Conservation (phyloP, 257 asterid species). For the Lycium ferocissimum region DNA sequence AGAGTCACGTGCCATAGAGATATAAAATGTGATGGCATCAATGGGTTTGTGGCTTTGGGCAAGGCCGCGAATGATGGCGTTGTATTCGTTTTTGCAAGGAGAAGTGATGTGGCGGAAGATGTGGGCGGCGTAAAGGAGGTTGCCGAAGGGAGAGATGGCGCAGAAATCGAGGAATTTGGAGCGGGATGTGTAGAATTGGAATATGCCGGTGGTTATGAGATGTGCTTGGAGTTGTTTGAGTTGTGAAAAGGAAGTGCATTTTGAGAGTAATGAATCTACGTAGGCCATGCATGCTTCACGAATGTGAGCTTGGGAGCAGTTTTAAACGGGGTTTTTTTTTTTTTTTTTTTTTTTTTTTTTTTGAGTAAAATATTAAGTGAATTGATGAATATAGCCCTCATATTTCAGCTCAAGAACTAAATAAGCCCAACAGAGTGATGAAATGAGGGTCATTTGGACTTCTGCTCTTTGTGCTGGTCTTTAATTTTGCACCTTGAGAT, state of each 20-base stretch:
- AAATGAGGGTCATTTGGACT: too few relatives aligned
- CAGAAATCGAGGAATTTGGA: slow-evolving; percentile 72
- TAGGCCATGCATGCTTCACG: slow-evolving; percentile 67
- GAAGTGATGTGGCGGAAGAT: slow-evolving; percentile 58
- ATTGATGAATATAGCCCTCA: too few relatives aligned
- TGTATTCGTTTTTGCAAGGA: slow-evolving; percentile 86
- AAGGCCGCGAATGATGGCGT: slow-evolving; percentile 93
- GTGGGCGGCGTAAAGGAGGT: slow-evolving; percentile 64
- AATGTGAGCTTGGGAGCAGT: not conserved
- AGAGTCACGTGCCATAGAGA: slow-evolving; percentile 68
- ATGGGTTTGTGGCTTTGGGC: slow-evolving; percentile 74
- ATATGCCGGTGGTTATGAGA: slow-evolving; percentile 69
- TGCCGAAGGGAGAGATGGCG: slow-evolving; percentile 58
- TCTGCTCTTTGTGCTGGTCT: too few relatives aligned
- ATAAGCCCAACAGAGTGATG: too few relatives aligned
- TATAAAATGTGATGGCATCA: slow-evolving; percentile 60
- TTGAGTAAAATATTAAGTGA: too few relatives aligned
- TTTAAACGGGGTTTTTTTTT: not conserved
- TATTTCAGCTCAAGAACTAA: too few relatives aligned
- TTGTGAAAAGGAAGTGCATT: slow-evolving; percentile 56
- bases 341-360: too few relatives aligned
- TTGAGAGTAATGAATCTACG: slow-evolving; percentile 57
- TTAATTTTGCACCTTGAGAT: too few relatives aligned
- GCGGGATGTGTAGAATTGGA: slow-evolving; percentile 58
- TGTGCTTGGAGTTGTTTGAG: slow-evolving; percentile 78